These are phyloP conservation scores for Ganoderma multipileum DNA, from an alignment of 1,284 basidiomycete species.

Conservation along the genomic window DNA sequence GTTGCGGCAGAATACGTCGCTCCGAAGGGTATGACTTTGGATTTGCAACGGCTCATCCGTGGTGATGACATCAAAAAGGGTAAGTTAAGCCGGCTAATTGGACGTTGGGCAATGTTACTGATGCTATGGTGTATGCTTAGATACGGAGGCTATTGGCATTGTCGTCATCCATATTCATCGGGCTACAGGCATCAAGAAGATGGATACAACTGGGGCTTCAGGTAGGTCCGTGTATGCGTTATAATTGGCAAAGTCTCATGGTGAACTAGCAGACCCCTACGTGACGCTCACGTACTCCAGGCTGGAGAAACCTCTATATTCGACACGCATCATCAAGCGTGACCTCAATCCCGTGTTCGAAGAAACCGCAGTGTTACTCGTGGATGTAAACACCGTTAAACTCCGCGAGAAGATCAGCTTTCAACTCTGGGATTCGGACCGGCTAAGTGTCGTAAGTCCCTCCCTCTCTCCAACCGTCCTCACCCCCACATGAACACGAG, in stretches of 20 bases:
- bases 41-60: constrained; percentile 72
- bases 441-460: constrained; percentile 46
- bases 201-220: constrained; percentile 66
- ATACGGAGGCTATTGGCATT: constrained; percentile 73
- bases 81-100: constrained; percentile 3
- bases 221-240: constrained; percentile 51
- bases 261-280: constrained; percentile 43
- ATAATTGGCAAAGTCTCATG: background rate
- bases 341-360: constrained; percentile 79
- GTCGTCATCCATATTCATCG: constrained; percentile 73
- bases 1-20: constrained; percentile 68
- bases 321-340: constrained; percentile 72
- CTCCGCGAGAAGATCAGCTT: constrained; percentile 70
- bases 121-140: constrained; percentile 38
- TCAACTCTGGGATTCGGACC: constrained; percentile 84
- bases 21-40: constrained; percentile 77
- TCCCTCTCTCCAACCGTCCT: background rate
- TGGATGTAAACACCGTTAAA: constrained; percentile 76
- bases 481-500: constrained; percentile 1
- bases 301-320: constrained; percentile 72
- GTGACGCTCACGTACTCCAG: constrained; percentile 44
- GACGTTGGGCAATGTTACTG: background rate
- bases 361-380: constrained; percentile 73
- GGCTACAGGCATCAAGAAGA: constrained; percentile 66
- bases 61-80: constrained; percentile 60